Evolutionary conservation across 352 stramenopile species (phyloP).

Genomic region (Globisporangium lucens): DNA sequence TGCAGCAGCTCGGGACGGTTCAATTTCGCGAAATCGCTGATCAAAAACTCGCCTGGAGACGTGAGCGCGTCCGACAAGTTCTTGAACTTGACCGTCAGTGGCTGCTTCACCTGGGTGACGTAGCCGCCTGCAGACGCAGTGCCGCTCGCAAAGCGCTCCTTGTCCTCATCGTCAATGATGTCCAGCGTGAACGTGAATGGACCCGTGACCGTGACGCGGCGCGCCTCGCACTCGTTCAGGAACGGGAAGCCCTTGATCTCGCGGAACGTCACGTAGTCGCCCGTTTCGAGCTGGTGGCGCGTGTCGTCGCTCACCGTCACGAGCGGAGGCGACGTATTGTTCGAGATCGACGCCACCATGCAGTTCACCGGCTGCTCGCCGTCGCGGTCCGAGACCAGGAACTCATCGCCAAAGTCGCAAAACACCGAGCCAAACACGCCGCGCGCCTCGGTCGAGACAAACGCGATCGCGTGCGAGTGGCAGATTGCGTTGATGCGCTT

Average conservation of each 20-base stretch:
- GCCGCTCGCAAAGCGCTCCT: slow-evolving; percentile 57
- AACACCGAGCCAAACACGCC: slow-evolving; percentile 96
- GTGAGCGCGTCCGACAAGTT: slow-evolving; percentile 80
- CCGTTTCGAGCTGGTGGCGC: slow-evolving; percentile 95
- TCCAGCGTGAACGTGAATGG: slow-evolving; percentile 98
- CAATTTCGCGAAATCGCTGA: slow-evolving; percentile 98
- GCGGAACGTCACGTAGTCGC: slow-evolving; percentile 95
- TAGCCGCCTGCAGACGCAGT: slow-evolving; percentile 79
- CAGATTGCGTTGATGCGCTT: slow-evolving; percentile 83
- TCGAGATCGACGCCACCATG: slow-evolving; percentile 93
- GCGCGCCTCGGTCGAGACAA: slow-evolving; percentile 90
- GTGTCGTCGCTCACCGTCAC: slow-evolving; percentile 98
- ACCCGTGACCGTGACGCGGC: slow-evolving; percentile 80
- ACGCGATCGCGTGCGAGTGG: slow-evolving; percentile 81
- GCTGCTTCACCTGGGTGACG: slow-evolving; percentile 96
- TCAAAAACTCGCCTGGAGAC: slow-evolving; percentile 93
- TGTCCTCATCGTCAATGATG: slow-evolving; percentile 64
- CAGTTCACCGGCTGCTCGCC: slow-evolving; percentile 91
- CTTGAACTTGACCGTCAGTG: slow-evolving; percentile 92
- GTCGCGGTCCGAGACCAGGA: slow-evolving; percentile 93
- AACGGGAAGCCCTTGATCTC: slow-evolving; percentile 92
- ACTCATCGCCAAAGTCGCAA: slow-evolving; percentile 97
- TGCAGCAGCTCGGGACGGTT: slow-evolving; percentile 90
- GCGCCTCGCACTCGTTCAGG: slow-evolving; percentile 71
- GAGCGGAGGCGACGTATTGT: slow-evolving; percentile 58